Base-by-base conservation (phyloP, 306 rosid genomes). In the Acacia acuminata region DNA sequence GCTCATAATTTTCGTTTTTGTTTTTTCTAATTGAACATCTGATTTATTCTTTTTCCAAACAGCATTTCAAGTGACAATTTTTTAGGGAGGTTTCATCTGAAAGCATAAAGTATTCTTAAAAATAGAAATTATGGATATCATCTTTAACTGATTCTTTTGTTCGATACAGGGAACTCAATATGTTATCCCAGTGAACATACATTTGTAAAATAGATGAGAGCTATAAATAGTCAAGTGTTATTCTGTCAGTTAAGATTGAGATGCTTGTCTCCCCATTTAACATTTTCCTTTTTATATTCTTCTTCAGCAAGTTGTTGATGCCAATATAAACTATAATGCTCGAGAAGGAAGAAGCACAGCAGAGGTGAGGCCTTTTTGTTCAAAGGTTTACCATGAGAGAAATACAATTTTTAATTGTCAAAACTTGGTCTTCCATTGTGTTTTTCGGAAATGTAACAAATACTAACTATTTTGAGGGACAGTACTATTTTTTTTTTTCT, bases 321-420 rank as follows among this genome's bases (percentile, higher is more conserved):
- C 89, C 75, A 94, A 91, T 76, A 75, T 96, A 82, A 82, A 91
- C 70, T 91, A 96, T 83, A 86, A 94, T 91, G 90, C 97, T 80
- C 93, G 95, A 51, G 97, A 96, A 89, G 94, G 92, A 84, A 91
- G 93, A 85, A 92, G 97, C 92, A 89, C 94, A 15, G 90, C 89
- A 19, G 97, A 91, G 95, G 99, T 92, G 86, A 88, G 88, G 72
- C 70, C 70, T 60, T 86, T 81, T 47, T 65, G 67, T 76, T 76
- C 71, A 42, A 47, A 82, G 42, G 27, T 77, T 16, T 73, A 25
- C 75, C 79, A 32, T 70, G 60, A 17, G 58, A 63, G 25, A 75
- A 38, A 47, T 75, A 58, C 19, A 25, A 27, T 24, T 81, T 77
- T 22, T 72, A 8, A 55, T 79, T n/a, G 20, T 43, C 36, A 63